phyloP scores from a whole-genome alignment of 768 basidiomycete species.

The Zangia roseola region DNA sequence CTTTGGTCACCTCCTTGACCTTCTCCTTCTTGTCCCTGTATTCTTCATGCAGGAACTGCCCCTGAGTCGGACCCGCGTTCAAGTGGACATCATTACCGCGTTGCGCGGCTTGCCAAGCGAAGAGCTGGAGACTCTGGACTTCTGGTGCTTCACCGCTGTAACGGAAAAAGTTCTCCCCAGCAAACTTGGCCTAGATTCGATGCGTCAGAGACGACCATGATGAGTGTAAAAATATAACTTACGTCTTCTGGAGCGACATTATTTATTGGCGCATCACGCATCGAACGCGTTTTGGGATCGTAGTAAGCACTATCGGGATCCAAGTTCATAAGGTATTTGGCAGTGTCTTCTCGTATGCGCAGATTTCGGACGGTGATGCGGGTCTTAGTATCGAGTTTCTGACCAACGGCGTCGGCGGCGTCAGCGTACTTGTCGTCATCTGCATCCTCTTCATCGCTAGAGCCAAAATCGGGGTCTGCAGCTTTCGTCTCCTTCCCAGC shows the following conservation, averaged over 20 bases:
- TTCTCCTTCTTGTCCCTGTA: slow-evolving; percentile 92
- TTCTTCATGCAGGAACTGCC: slow-evolving; percentile 86
- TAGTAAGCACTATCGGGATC: slow-evolving; percentile 97
- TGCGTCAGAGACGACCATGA: slow-evolving; percentile 1
- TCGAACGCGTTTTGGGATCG: slow-evolving; percentile 98
- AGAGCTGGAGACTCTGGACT: slow-evolving; percentile 89
- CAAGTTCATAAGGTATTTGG: slow-evolving; percentile 96
- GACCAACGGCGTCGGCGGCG: slow-evolving; percentile 95
- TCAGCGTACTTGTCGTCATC: slow-evolving; percentile 99
- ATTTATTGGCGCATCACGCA: slow-evolving; percentile 92
- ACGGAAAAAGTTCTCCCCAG: slow-evolving; percentile 95
- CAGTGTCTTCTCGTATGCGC: slow-evolving; percentile 98
- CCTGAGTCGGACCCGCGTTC: slow-evolving; percentile 95
- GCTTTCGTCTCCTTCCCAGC: slow-evolving; percentile 72
- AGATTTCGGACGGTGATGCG: slow-evolving; percentile 97
- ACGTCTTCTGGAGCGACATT: slow-evolving; percentile 86
- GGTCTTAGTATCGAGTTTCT: slow-evolving; percentile 97
- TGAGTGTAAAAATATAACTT: slow-evolving; percentile 27
- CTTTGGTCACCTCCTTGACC: slow-evolving; percentile 83
- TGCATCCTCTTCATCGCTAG: slow-evolving; percentile 92
- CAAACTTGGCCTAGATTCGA: slow-evolving; percentile 69
- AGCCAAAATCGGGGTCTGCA: slow-evolving; percentile 90
- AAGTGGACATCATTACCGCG: slow-evolving; percentile 94
- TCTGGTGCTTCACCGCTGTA: slow-evolving; percentile 91
- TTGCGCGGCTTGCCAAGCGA: slow-evolving; percentile 95